Base-by-base conservation (phyloP, 2,329 filamentous ascomycete species). In the Aureobasidium sp. region DNA sequence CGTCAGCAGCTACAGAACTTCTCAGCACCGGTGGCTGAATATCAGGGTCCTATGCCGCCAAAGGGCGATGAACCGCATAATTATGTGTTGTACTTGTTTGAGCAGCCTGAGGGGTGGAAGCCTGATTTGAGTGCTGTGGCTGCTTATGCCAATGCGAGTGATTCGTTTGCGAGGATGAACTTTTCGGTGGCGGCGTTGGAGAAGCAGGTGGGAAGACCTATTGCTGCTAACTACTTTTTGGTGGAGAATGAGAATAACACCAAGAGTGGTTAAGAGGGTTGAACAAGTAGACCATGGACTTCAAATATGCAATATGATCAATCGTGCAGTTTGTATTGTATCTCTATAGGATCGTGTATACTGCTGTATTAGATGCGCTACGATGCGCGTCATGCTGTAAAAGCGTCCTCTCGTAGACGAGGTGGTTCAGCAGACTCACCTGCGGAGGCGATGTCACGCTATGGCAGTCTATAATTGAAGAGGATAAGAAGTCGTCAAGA, bases 81-180 rank as follows among this genome's bases (percentile, higher is more conserved):
- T 14, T 72, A 70, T 65, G 64, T 65, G 44, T 68, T 70, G 64
- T 71, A 70, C 61, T 66, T 72, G 32, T 71, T 71, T 63, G 34
- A 59, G 16, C 69, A 72, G 54, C 66, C 67, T 2, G 58, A 64
- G 42, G 63, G 64, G 27, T 70, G 66, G 61, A 58, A 50, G 14
- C 63, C 67, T 8, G 66, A 67, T 13, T 48, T 65, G 3, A 67
- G 61, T 37, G 65, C 67, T 29, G 63, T 64, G 13, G 64, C 63
- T 2, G 57, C 62, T 11, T 63, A 64, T 42, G 25, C 16, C 0
- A 21, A 59, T 21, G 21, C 21, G 1, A 21, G 21, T 21, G 21
- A 21, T 1, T 21, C 21, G 21, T 21, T 21, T 21, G 21, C 21
- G 21, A 21, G 21, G 21, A 62, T 66, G 30, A 71, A 70, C 57